Evolutionary conservation across 2,329 filamentous ascomycete genomes (phyloP), one percentile per base, ranked within the genome.

Genomic region (Talaromyces sp.): DNA sequence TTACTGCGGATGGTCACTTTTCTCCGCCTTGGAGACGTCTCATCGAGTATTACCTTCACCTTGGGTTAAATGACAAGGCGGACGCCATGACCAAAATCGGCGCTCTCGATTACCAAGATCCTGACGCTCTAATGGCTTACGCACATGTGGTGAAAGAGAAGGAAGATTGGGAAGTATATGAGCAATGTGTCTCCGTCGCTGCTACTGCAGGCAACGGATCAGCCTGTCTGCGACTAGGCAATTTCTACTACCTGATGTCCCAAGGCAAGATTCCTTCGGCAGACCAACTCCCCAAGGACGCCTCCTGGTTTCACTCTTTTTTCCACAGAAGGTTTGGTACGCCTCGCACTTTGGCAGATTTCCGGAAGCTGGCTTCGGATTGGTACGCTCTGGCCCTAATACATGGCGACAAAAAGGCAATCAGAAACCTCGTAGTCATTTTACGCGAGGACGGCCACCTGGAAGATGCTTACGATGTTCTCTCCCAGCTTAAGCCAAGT

Each of bases 181-280:
- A 76, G 62, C 64, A 72, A 57, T 72, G 64, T 58, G 71, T 77
- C 70, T 65, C 51, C 49, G 69, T 69, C 57, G 71, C 72, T 29
- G 75, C 75, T 0, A 67, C 69, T 14, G 59, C 65, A 2, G 69
- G 70, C 7, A 50, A 73, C 38, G n/a, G 38, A 2, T 59, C 65
- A 6, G 72, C 75, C 2, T 73, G 70, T 60, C 60, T 67, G n/a
- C 69, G 67, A 32, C 65, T 77, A 9, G 75, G 68, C 3, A 72
- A 74, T 52, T 72, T 72, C 59, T 78, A 77, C 62, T 73, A 69
- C 56, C 70, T 67, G 50, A 75, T 65, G 7, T 70, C 43, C n/a
- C 63, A 64, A 13, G 69, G 70, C 4, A 58, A 62, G 32, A 67
- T 68, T 31, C 65, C 67, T 0, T 69, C 66, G 2, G 64, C 63